These are phyloP conservation scores for Boletus sp. DNA, from an alignment of 768 basidiomycete species.

Conservation along the genomic window DNA sequence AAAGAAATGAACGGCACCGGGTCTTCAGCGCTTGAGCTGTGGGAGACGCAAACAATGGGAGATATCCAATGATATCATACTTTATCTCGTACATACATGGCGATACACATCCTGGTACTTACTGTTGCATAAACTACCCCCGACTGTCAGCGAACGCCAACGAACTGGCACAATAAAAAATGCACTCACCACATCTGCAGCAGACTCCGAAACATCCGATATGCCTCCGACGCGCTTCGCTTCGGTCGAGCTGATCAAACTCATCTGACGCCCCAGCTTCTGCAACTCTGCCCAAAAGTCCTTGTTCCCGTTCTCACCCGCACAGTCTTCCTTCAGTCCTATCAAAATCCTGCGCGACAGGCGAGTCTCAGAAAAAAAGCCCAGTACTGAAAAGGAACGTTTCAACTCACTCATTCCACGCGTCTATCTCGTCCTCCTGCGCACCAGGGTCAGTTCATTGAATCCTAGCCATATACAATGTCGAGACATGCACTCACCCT, in stretches of 20 bases:
- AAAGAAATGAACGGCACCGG: background rate
- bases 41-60: background rate
- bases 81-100: background rate
- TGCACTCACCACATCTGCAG: constrained; percentile 49
- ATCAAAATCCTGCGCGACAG: constrained; percentile 50
- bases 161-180: background rate
- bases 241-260: constrained; percentile 61
- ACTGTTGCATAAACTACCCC: constrained; percentile 24
- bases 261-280: constrained; percentile 48
- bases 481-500: constrained; percentile 40
- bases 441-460: background rate
- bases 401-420: constrained; percentile 69
- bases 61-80: background rate
- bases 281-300: constrained; percentile 66
- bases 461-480: background rate
- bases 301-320: constrained; percentile 52
- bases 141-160: background rate
- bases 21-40: too few relatives aligned
- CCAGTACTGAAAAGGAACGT: background rate
- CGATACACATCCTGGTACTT: background rate
- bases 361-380: constrained; percentile 1
- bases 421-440: constrained; percentile 79
- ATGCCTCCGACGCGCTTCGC: constrained; percentile 56
- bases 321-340: constrained; percentile 55
- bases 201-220: constrained; percentile 53